Evolutionary conservation across 164 flowering plant genomes (phyloP), one percentile per base, ranked within the genome.

Genomic region (Vitis rupestris): DNA sequence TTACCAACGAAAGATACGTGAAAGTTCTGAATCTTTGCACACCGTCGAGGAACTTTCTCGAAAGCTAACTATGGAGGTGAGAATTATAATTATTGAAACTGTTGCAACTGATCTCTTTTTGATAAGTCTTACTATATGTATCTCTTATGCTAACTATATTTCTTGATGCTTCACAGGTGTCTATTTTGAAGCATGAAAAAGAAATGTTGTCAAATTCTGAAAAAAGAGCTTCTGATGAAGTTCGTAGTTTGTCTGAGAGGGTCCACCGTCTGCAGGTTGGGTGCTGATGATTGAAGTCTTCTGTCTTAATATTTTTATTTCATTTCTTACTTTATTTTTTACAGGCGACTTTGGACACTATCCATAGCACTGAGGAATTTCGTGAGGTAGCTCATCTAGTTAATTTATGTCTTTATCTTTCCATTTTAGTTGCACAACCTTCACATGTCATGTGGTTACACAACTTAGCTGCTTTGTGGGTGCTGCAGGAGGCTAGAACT

Each of bases 171-270:
- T 30, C 14, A 50, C 72, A 91, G 98, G 87, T 86, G 16, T 84
- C 99, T 70, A 56, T 90, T 70, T 59, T 93, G 67, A 91, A 86
- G 77, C 81, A 81, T 69, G 97, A 93, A 80, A 95, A 90, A 44
- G 97, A 91, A 52, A 70, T 93, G 72, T 67, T 91, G 57, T 61
- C 80, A 68, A 85, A 82, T 72, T 84, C 99, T 61, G 99, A 93
- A 74, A 88, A 80, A 73, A 86, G 99, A 78, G 99, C 98, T 64
- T 80, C 44, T 16, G 96, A 88, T 73, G 99, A 95, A 84, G 94
- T 90, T 71, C 85, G 85, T 56, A 79, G 74, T 72, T 78, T 93
- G 83, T 86, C 93, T 2, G 89, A 90, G 68, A 89, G 98, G 73
- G 87, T 88, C 11, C 80, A 87, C 65, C 91, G 89, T 4, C 82